Evolutionary conservation across 768 basidiomycete species (phyloP), one percentile per base, ranked within the genome.

Genomic region (button mushroom (Agaricus bisporus)): DNA sequence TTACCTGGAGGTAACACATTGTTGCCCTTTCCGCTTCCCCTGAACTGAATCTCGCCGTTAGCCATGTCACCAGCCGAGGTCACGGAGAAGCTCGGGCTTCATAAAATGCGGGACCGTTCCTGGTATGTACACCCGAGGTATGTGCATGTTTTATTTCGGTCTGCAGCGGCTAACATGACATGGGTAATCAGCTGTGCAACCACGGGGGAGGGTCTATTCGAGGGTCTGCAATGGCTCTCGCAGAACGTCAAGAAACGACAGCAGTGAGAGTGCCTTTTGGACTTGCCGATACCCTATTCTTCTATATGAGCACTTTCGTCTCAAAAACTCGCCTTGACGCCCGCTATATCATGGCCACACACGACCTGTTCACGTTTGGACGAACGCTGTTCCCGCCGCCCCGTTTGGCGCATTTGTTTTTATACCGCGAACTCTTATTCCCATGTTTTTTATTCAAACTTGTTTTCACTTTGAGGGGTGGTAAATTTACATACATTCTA

Each of bases 41-140:
- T 20, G 15, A 37, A 37, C 37, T 36, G 18, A 18, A 35, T 12
- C 18, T 46, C 29, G 49, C 38, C 15, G 38, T 65, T 48, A 93
- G 95, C 95, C 28, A 98, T 98, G 95, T 94, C 93, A n/a, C 95
- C 95, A 32, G 94, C 95, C 7, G 95, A 98, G 68, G 95, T 98
- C 38, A 98, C 95, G 10, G 95, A 98, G 72, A 97, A 95, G 69
- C 73, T 98, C 41, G 95, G 95, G 37, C 74, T 98, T 59, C 90
- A 97, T 68, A 79, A 88, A 61, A 98, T 98, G 95, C 86, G 91
- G 56, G 95, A 98, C 64, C 79, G 95, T 56, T 93, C 89, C 68
- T 98, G 95, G 95, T 98, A 98, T 80, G 95, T 98, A 49, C 95
- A 98, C 73, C 95, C 95, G 48, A 97, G 94, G 89, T 95, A 70